Base-by-base conservation (phyloP, 2,329 filamentous ascomycete genomes). In the Hirsutella rhossiliensis region DNA sequence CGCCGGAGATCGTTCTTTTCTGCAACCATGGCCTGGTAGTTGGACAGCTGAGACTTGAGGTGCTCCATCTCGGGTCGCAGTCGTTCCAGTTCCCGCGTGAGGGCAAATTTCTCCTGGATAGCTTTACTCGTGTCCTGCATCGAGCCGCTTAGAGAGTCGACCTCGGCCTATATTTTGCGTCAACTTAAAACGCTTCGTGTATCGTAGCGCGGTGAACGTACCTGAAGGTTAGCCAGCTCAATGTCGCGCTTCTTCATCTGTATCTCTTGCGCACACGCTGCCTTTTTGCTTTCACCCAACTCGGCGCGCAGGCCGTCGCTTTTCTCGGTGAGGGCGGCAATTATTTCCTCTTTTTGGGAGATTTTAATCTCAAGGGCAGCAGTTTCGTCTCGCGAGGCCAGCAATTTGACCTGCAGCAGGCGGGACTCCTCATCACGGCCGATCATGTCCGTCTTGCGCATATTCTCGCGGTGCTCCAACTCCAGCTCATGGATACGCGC, bases 1-100 rank as follows among this genome's bases (percentile, higher is more conserved):
- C 84, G 80, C 57, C 92, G 82, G 13, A 96, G 65, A 2, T 82
- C 74, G 39, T 90, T 70, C 60, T 94, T 95, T 57, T 94, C 87
- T 2, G 82, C 71, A 15, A 94, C 68, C 11, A 86, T 67, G 2
- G 75, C 72, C 55, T 88, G 80, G 43, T 89, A 78, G 13, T 72
- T 68, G 27, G 65, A 56, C 11, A 78, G 59, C 53, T 78, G 74
- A 3, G 72, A 69, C 49, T 67, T 65, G 23, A 80, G 62, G 45
- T 78, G 73, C 36, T 78, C 73, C 15, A 78, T 50, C 52, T 80
- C 74, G 20, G 73, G 74, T 48, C 72, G 73, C 11, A 80, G 56
- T 7, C 67, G 58, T 27, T 69, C 66, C 8, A 79, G 55, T 50
- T 79, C 74, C 38, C 72, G 67, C 6, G 63, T 62, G 9, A 79